A percentile compares a stretch with the other conserved stretches of the same genome.
phyloP scores from a whole-genome alignment of 768 basidiomycete species.

The Termitomyces sp. region DNA sequence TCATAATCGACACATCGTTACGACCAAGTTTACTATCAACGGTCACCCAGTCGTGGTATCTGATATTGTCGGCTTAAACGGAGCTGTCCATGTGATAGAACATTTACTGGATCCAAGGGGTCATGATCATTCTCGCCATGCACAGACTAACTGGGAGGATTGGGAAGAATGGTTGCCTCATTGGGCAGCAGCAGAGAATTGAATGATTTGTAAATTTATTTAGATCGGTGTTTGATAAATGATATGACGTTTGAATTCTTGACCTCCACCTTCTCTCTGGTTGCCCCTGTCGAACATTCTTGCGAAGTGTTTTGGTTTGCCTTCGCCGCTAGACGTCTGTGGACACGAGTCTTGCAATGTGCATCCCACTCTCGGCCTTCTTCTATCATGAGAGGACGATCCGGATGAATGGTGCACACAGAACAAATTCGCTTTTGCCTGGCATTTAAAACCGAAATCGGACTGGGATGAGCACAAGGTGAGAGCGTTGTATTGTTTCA shows the following conservation, averaged over 20 bases:
- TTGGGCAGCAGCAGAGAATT: slow-evolving; percentile 35
- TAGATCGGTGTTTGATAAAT: neutral
- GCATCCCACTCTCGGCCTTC: slow-evolving; percentile 46
- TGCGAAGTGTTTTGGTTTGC: neutral
- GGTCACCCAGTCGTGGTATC: slow-evolving; percentile 29
- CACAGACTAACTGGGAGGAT: slow-evolving; percentile 20
- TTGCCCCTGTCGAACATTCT: neutral
- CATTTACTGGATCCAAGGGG: slow-evolving; percentile 37
- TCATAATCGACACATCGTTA: slow-evolving; percentile 20
- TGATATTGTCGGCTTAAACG: slow-evolving; percentile 52
- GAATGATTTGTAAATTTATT: neutral
- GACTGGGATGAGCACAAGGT: slow-evolving; percentile 34
- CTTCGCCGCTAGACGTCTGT: slow-evolving; percentile 42
- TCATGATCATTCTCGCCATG: slow-evolving; percentile 14
- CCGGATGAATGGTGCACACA: slow-evolving; percentile 52
- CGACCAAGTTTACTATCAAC: slow-evolving; percentile 38
- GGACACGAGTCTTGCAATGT: slow-evolving; percentile 53
- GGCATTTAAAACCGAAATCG: slow-evolving; percentile 46
- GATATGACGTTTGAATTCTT: neutral
- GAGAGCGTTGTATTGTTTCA: slow-evolving; percentile 1
- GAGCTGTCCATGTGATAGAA: slow-evolving; percentile 47
- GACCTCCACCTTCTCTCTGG: neutral
- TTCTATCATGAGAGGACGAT: slow-evolving; percentile 64
- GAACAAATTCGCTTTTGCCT: slow-evolving; percentile 56
- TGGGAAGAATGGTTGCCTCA: slow-evolving; percentile 50